Percentiles rank a stretch among this genome's conserved stretches.
These are phyloP conservation scores for Colletotrichum noveboracense DNA, from an alignment of 2,329 filamentous ascomycete species.

Conservation along the genomic window DNA sequence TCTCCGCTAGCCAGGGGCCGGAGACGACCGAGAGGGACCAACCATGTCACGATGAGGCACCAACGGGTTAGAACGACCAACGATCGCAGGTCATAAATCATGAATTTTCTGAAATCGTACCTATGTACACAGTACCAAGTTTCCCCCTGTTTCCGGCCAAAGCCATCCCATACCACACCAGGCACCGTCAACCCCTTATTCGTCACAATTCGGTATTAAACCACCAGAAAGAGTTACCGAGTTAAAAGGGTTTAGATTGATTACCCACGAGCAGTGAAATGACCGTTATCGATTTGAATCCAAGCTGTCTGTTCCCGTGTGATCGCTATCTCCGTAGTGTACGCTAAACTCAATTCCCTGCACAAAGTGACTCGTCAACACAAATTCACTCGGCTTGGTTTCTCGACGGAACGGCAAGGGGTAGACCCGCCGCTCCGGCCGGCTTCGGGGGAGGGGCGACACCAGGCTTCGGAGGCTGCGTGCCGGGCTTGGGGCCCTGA, in stretches of 20 bases:
- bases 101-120: not conserved
- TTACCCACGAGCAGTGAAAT: not conserved
- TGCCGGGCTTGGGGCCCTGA: not conserved
- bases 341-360: not conserved
- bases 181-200: not conserved
- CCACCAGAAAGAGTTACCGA: not conserved
- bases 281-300: not conserved
- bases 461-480: not conserved
- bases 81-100: not conserved
- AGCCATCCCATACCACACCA: not conserved
- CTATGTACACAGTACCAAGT: not conserved
- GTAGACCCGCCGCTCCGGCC: not conserved
- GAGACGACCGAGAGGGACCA: not conserved
- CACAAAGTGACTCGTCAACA: constrained; percentile 12
- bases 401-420: constrained; percentile 3
- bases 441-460: not conserved
- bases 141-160: not conserved
- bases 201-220: not conserved
- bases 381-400: not conserved
- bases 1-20: not conserved
- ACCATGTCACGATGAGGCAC: not conserved
- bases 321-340: not conserved
- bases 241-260: not conserved
- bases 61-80: not conserved
- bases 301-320: not conserved